Conservation (phyloP, 2,329 filamentous ascomycete species). For the Rutstroemia sp. region DNA sequence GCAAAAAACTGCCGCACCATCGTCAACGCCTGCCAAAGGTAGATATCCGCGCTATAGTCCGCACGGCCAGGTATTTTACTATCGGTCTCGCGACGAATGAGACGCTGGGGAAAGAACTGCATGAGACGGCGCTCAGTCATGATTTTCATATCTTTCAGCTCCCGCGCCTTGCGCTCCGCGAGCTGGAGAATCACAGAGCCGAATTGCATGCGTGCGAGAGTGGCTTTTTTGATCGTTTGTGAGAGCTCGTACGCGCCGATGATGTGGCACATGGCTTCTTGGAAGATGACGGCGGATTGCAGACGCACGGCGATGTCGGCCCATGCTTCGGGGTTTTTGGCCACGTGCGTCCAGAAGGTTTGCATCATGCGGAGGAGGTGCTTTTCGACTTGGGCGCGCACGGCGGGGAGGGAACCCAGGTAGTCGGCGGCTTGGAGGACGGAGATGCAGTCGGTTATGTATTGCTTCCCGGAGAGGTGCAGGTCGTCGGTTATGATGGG, state of each 20-base stretch:
- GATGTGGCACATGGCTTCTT: slow-evolving; percentile 25
- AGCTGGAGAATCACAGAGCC: slow-evolving; percentile 12
- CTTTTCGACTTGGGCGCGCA: slow-evolving; percentile 20
- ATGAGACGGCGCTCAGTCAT: slow-evolving; percentile 17
- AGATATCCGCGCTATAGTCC: slow-evolving; percentile 25
- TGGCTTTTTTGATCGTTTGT: slow-evolving; percentile 10
- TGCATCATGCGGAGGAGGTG: slow-evolving; percentile 21
- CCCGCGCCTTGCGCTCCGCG: slow-evolving; percentile 15
- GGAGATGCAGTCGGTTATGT: slow-evolving; percentile 16
- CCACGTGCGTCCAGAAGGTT: slow-evolving; percentile 22
- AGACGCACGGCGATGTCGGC: slow-evolving; percentile 20
- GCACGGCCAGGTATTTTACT: slow-evolving; percentile 19
- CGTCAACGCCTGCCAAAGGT: slow-evolving; percentile 22
- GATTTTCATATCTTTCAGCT: slow-evolving; percentile 20
- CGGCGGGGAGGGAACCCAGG: slow-evolving; percentile 12
- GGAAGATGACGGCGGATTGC: slow-evolving; percentile 25
- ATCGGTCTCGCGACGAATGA: slow-evolving; percentile 15
- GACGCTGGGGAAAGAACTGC: slow-evolving; percentile 18
- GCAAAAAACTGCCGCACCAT: slow-evolving; percentile 21
- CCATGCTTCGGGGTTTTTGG: slow-evolving; percentile 18
- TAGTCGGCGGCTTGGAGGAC: slow-evolving; percentile 21
- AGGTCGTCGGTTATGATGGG: slow-evolving; percentile 14
- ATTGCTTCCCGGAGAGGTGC: neutral
- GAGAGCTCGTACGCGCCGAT: slow-evolving; percentile 18
- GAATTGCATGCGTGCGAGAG: slow-evolving; percentile 2